phyloP scores from a whole-genome alignment of 108 stramenopile species.

The Cylindrotheca fusiformis region DNA sequence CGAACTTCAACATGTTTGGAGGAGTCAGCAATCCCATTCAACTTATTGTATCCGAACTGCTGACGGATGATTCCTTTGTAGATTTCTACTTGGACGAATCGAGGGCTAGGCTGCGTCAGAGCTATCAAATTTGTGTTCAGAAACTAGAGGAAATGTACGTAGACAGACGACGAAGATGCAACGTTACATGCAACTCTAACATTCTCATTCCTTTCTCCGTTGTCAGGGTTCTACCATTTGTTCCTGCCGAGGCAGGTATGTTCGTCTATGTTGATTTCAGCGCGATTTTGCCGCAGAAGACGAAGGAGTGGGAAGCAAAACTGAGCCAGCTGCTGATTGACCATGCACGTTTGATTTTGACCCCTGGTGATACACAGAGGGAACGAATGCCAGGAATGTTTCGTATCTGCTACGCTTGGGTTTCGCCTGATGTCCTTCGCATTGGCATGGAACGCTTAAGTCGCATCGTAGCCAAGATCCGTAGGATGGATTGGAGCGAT shows the following conservation, averaged over 20 bases:
- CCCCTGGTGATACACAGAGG: constrained; percentile 74
- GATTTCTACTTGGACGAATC: constrained; percentile 67
- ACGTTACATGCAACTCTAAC: no score
- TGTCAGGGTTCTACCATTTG: constrained; percentile 57
- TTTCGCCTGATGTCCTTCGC: constrained; percentile 61
- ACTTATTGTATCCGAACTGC: constrained; percentile 69
- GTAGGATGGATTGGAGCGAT: constrained; percentile 73
- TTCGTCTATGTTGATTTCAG: constrained; percentile 90
- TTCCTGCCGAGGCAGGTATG: constrained; percentile 72
- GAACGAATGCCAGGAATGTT: constrained; percentile 83
- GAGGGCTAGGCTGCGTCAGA: constrained; percentile 40
- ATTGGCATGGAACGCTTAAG: constrained; percentile 84
- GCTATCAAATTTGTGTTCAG: constrained; percentile 56
- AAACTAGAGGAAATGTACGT: constrained; percentile 70
- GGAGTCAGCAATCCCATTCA: constrained; percentile 82
- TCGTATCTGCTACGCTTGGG: constrained; percentile 85
- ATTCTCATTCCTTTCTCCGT: neutral
- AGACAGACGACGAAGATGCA: no score
- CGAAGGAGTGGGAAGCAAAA: constrained; percentile 68
- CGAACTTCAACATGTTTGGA: constrained; percentile 72
- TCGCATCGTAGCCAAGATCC: constrained; percentile 63
- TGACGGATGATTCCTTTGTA: constrained; percentile 79
- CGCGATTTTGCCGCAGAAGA: constrained; percentile 63
- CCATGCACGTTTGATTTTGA: constrained; percentile 75
- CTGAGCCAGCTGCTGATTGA: constrained; percentile 59